Conservation (phyloP, 306 rosid species). For the Geum urbanum region DNA sequence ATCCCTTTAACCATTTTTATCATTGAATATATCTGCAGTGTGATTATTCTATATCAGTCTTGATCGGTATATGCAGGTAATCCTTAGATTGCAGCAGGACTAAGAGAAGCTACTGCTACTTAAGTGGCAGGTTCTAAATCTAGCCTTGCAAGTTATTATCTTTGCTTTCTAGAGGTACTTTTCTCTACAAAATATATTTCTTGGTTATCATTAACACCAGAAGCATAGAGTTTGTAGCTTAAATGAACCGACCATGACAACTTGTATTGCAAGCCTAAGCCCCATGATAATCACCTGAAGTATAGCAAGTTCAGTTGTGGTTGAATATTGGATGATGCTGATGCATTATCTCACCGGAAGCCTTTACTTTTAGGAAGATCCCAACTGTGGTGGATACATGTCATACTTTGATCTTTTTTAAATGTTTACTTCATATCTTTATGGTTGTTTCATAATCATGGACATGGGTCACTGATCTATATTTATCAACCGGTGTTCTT, state of each 20-base stretch:
- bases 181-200: conserved; percentile 1
- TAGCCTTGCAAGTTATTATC: conserved; percentile 30
- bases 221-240: background rate
- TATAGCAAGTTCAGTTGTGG: background rate
- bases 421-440: background rate
- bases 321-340: background rate
- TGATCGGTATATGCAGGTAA: conserved; percentile 20
- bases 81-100: conserved; percentile 34
- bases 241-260: background rate
- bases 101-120: conserved; percentile 27
- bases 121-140: conserved; percentile 27
- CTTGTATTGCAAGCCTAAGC: background rate
- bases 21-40: background rate
- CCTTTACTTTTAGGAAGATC: background rate
- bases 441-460: background rate
- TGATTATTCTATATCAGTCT: background rate
- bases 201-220: background rate
- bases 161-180: conserved; percentile 29
- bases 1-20: background rate
- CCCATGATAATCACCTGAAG: background rate
- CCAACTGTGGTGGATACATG: background rate
- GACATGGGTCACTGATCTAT: background rate
- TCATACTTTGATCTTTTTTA: background rate
- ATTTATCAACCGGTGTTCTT: background rate
- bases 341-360: background rate